Percentiles rank a stretch among this genome's conserved stretches.
phyloP scores from a whole-genome alignment of 2,329 filamentous ascomycete species.

The Pseudocercospora pini-densiflorae region DNA sequence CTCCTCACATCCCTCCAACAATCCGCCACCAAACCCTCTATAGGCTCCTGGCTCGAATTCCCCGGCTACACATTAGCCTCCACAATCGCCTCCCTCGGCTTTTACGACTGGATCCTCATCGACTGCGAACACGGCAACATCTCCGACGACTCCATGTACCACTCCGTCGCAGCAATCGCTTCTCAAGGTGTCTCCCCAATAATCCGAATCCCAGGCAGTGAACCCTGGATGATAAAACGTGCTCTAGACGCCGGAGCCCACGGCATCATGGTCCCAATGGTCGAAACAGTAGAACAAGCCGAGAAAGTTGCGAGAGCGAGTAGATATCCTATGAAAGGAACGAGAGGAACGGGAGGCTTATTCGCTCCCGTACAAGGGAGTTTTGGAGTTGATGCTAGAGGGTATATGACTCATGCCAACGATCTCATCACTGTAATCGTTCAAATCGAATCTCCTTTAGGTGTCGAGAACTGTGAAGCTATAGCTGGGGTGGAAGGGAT shows the following conservation, averaged over 20 bases:
- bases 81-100: constrained; percentile 22
- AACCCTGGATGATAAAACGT: constrained; percentile 66
- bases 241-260: constrained; percentile 65
- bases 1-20: constrained; percentile 22
- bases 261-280: constrained; percentile 46
- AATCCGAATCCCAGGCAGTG: constrained; percentile 58
- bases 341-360: constrained; percentile 58
- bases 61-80: constrained; percentile 26
- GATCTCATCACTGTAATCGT: constrained; percentile 54
- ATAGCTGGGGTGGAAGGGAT: constrained; percentile 58
- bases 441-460: constrained; percentile 50
- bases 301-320: not conserved
- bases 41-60: constrained; percentile 27
- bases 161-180: constrained; percentile 57
- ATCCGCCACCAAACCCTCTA: constrained; percentile 14
- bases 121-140: constrained; percentile 63
- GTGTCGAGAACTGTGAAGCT: constrained; percentile 46
- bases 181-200: constrained; percentile 48
- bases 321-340: constrained; percentile 37
- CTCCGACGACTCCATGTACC: constrained; percentile 59
- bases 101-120: constrained; percentile 41
- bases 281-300: not conserved
- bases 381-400: constrained; percentile 12
- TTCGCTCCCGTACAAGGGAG: constrained; percentile 43
- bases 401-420: constrained; percentile 45